Evolutionary conservation across 1,284 basidiomycete genomes (phyloP).

Genomic region (Leccinum cinnamomeum): DNA sequence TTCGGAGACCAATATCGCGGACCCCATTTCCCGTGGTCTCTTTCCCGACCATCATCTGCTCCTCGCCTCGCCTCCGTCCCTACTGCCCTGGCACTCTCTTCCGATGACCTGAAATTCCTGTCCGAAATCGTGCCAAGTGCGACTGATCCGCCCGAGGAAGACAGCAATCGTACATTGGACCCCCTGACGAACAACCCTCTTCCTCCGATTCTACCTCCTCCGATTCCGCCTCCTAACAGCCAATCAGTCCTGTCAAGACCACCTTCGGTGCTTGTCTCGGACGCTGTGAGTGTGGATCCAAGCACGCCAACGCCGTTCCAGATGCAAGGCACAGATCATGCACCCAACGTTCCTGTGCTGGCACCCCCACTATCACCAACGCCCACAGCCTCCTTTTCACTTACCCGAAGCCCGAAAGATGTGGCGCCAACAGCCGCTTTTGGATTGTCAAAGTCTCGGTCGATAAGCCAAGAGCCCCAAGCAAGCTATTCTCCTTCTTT

Average conservation of each 20-base stretch:
- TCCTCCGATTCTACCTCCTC: not conserved
- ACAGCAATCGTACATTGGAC: slow-evolving; percentile 36
- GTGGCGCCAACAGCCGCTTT: not conserved
- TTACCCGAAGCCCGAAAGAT: slow-evolving; percentile 10
- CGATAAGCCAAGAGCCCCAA: slow-evolving; percentile 6
- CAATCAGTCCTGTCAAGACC: not conserved
- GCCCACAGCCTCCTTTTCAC: slow-evolving; percentile 7
- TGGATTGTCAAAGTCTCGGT: slow-evolving; percentile 1
- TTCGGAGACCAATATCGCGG: no score
- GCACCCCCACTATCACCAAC: slow-evolving; percentile 19
- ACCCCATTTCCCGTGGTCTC: no score
- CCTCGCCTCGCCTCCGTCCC: no score
- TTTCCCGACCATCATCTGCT: no score
- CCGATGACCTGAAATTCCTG: slow-evolving; percentile 74
- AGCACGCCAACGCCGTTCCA: not conserved
- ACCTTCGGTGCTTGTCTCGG: not conserved
- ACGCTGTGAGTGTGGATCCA: not conserved
- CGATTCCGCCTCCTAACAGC: not conserved
- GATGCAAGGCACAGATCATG: not conserved
- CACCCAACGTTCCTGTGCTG: slow-evolving; percentile 10
- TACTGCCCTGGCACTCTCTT: slow-evolving; percentile 59
- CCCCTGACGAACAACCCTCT: slow-evolving; percentile 44
- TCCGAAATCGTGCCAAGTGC: slow-evolving; percentile 67
- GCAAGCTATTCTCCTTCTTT: slow-evolving; percentile 9
- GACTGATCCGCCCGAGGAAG: slow-evolving; percentile 41